Base-by-base conservation (phyloP, 495 filamentous ascomycete genomes). In the Lasiosphaeriaceae sp. region DNA sequence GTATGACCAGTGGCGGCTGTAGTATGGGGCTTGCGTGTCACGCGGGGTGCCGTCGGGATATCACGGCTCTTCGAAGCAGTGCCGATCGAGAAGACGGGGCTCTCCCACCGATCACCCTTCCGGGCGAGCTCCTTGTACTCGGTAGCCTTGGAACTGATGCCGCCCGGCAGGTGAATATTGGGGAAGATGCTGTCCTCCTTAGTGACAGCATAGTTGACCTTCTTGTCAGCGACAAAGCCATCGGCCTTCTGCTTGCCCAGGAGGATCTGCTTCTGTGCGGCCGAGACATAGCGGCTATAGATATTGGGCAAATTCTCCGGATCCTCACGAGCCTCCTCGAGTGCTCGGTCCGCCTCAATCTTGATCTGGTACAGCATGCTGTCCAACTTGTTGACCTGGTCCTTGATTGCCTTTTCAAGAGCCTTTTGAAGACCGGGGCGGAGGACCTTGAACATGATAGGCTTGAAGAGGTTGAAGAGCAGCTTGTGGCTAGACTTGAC, bases 401-500 rank as follows among this genome's bases (percentile, higher is more conserved):
- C 83, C 63, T 86, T 87, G 74, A 97, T 89, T 61, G 90, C 81
- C 71, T 91, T 89, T 79, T 96, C 93, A 14, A 95, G 73, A 6
- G 90, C 87, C 79, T 93, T 96, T 71, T 89, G 83, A 48, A 98
- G 71, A 20, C 81, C 88, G 9, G 94, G 94, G 52, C 88, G 86
- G 57, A 98, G 79, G 20, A 92, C 84, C 66, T 84, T 89, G 62
- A 96, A 81, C 64, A 96, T 80, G 31, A 97, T 64, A 2, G 92
- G 92, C 80, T 96, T 96, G 83, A 94, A 89, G 45, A 96, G 70
- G 31, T 73, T 77, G 74, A 98, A 97, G 14, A 97, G 78, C 17
- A 90, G 61, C 84, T 97, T 98, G 80, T 97, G 92, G 63, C 87
- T 92, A 45, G 91, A 96, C 76, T 96, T 85, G 79, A 89, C 88